phyloP scores from a whole-genome alignment of 192 early-diverging fungal species.

The Backusella westeae region DNA sequence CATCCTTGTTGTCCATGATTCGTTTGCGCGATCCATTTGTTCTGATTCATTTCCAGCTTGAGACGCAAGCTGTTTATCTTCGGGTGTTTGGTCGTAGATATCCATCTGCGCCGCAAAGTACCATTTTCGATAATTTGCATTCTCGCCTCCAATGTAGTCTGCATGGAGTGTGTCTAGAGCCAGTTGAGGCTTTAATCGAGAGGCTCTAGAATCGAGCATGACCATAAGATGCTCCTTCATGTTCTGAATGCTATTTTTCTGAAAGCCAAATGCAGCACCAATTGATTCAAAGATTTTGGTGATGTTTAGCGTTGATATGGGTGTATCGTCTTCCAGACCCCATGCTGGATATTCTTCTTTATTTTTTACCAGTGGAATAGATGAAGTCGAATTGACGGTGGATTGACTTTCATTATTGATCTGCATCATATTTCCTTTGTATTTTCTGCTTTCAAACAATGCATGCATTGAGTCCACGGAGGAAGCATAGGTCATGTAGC shows the following conservation, averaged over 20 bases:
- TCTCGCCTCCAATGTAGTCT: constrained; percentile 78
- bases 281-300: constrained; percentile 68
- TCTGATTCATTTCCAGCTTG: background rate
- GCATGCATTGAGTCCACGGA: constrained; percentile 69
- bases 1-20: constrained; percentile 72
- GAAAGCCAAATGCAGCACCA: constrained; percentile 73
- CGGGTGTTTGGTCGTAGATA: constrained; percentile 23
- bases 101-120: constrained; percentile 76
- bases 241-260: constrained; percentile 73
- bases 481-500: constrained; percentile 67
- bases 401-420: background rate
- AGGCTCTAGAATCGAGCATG: constrained; percentile 77
- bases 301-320: constrained; percentile 65
- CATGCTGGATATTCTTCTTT: constrained; percentile 44
- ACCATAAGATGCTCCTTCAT: constrained; percentile 75
- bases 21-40: constrained; percentile 33
- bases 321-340: constrained; percentile 47
- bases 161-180: constrained; percentile 74
- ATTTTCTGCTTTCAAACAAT: constrained; percentile 62
- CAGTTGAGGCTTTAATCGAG: constrained; percentile 66
- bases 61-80: constrained; percentile 24
- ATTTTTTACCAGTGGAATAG: background rate
- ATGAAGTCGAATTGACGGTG: background rate
- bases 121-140: constrained; percentile 83
- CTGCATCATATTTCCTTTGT: constrained; percentile 19